Evolutionary conservation across 176 grass and related monocot species (phyloP).

Genomic region (Chrysopogon serrulatus): DNA sequence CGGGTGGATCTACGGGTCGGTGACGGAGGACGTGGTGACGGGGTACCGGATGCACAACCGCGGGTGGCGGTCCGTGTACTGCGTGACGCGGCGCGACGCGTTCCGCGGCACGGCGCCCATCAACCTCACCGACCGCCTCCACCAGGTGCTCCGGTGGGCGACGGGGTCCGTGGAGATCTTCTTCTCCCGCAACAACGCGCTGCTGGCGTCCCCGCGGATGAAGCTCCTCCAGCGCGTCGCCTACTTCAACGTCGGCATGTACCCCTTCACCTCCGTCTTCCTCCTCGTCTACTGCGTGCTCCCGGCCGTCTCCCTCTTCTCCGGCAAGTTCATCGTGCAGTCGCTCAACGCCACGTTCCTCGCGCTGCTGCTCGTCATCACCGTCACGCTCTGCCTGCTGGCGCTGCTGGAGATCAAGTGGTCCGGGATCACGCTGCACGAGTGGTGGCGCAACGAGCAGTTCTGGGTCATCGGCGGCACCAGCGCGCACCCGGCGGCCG

Average conservation of each 20-base stretch:
- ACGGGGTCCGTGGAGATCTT: slow-evolving; percentile 98
- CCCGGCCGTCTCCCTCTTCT: slow-evolving; percentile 85
- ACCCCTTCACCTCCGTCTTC: slow-evolving; percentile 92
- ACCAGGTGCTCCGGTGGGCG: slow-evolving; percentile 96
- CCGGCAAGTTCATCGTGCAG: slow-evolving; percentile 85
- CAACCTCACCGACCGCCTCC: slow-evolving; percentile 83
- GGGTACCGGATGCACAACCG: slow-evolving; percentile 99
- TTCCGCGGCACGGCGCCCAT: slow-evolving; percentile 92
- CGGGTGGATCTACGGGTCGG: slow-evolving; percentile 95
- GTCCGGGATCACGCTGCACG: slow-evolving; percentile 90
- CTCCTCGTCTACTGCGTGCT: slow-evolving; percentile 87
- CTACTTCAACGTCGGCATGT: slow-evolving; percentile 94
- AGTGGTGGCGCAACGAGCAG: slow-evolving; percentile 99
- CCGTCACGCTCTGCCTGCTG: slow-evolving; percentile 70
- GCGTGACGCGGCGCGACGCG: slow-evolving; percentile 80
- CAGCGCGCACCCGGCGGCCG: slow-evolving; percentile 77
- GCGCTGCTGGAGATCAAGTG: slow-evolving; percentile 93
- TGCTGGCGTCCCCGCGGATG: slow-evolving; percentile 83
- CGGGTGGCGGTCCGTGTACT: slow-evolving; percentile 97
- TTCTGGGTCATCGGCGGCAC: slow-evolving; percentile 97
- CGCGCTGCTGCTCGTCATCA: slow-evolving; percentile 66
- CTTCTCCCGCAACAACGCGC: slow-evolving; percentile 92
- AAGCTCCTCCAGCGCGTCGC: slow-evolving; percentile 80
- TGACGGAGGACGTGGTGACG: slow-evolving; percentile 94
- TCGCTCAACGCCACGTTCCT: slow-evolving; percentile 73